Conservation (phyloP, 2,329 filamentous ascomycete species). For the Fusarium odoratissimum region DNA sequence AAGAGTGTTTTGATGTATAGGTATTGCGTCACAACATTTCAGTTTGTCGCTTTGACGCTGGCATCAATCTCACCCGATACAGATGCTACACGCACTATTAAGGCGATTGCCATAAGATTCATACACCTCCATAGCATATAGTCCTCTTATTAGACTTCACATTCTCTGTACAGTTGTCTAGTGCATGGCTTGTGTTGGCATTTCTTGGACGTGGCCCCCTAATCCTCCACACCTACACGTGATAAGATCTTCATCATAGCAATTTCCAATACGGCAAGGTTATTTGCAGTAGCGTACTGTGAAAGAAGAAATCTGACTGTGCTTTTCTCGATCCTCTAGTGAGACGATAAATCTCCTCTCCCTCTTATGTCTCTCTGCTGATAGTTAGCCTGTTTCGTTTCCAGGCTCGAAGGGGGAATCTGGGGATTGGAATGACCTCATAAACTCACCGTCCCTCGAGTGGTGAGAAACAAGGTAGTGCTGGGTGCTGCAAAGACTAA, state of each 20-base stretch:
- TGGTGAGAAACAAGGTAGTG: conserved; percentile 24
- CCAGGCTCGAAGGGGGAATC: conserved; percentile 21
- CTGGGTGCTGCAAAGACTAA: background rate
- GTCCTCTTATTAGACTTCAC: background rate
- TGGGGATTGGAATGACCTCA: conserved; percentile 40
- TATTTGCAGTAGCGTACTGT: conserved; percentile 18
- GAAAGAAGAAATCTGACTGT: conserved; percentile 17
- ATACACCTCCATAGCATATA: background rate
- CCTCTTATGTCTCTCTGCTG: background rate
- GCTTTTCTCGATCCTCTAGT: conserved; percentile 3
- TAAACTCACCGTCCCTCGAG: conserved; percentile 12
- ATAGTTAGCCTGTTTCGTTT: conserved; percentile 7
- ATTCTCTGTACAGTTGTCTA: conserved; percentile 10
- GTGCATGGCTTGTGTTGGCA: conserved; percentile 10
- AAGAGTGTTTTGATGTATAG: conserved; percentile 7
- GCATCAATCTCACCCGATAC: background rate
- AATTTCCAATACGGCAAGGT: conserved; percentile 39
- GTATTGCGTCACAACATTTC: background rate
- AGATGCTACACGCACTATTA: background rate
- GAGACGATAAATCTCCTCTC: conserved; percentile 1
- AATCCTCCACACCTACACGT: conserved; percentile 41
- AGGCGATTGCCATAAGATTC: background rate
- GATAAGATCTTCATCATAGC: conserved; percentile 44
- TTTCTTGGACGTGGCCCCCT: conserved; percentile 26
- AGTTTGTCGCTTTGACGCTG: background rate